These are phyloP conservation scores for Trametes cingulata DNA, from an alignment of 768 basidiomycete species.

Conservation along the genomic window DNA sequence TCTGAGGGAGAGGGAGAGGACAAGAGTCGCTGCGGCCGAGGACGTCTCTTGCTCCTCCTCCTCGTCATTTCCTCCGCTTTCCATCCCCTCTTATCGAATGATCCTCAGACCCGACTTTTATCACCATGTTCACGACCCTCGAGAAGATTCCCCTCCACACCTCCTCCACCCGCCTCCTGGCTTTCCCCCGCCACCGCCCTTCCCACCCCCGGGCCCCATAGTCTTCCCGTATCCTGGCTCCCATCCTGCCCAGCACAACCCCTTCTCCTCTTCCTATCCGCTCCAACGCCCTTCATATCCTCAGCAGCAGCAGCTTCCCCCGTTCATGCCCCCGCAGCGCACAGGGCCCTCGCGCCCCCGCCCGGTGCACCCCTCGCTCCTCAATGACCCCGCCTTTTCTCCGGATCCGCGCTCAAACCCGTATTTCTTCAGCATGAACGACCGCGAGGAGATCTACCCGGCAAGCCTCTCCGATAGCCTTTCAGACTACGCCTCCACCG, in stretches of 20 bases:
- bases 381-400: conserved; percentile 38
- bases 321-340: conserved; percentile 13
- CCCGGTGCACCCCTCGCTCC: conserved; percentile 14
- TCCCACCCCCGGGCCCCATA: not conserved
- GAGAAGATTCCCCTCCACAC: not conserved
- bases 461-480: conserved; percentile 18
- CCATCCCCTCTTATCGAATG: not conserved
- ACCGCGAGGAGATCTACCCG: conserved; percentile 28
- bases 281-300: conserved; percentile 1
- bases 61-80: not conserved
- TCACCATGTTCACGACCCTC: conserved; percentile 5
- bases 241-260: not conserved
- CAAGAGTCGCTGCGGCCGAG: too few species aligned
- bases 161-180: conserved; percentile 1
- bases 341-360: not conserved
- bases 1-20: too few species aligned
- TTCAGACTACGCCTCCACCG: conserved; percentile 17
- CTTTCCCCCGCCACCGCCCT: not conserved
- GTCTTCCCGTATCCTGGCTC: not conserved
- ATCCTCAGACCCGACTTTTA: conserved; percentile 16
- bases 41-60: not conserved
- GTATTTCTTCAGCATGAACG: conserved; percentile 31
- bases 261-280: conserved; percentile 11
- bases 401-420: conserved; percentile 35
- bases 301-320: conserved; percentile 6